Base-by-base conservation (phyloP, 2,329 filamentous ascomycete genomes). In the Septoria petroselini region DNA sequence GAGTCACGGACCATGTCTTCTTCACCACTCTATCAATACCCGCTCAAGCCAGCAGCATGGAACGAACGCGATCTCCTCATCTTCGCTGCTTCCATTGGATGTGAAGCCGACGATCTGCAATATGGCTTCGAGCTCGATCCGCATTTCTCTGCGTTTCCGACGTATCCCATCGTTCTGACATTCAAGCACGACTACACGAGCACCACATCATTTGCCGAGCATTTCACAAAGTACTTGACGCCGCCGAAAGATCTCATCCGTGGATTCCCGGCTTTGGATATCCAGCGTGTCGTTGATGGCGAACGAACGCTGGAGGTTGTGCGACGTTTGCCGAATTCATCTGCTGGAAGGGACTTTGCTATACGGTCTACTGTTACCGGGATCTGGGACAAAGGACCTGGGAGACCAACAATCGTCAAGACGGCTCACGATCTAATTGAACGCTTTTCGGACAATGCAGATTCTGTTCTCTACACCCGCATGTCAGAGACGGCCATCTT, bases 51-150 rank as follows among this genome's bases (percentile, higher is more conserved):
- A 65, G 88, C 94, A 7, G 80, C 84, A 61, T 96, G 90, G 91
- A 71, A 87, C 23, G 30, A 53, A 30, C 83, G 91, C 59, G 91
- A 96, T 76, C 81, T 84, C 21, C 77, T 96, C 54, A 83, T 96
- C 52, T 96, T 96, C 70, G 90, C 90, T 60, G 85, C 86, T 70
- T 91, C 85, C 72, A 91, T 96, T 68, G 90, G 91, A 48, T 84
- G 79, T 66, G 91, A 82, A 9, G 78, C 79, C 12, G 83, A 94
- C 61, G 91, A 95, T 76, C 81, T 95, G 65, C 89, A 95, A 67
- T 95, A 91, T 67, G 83, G 95, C 72, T 95, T 89, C 63, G 91
- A 95, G 73, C 80, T 94, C 41, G 85, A 95, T 67, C 88, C 89
- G 30, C 78, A 86, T 46, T 95, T 95, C 68, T 72, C 84, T 52